Base-by-base conservation (phyloP, 2,329 filamentous ascomycete genomes). In the Stenocarpella maydis region DNA sequence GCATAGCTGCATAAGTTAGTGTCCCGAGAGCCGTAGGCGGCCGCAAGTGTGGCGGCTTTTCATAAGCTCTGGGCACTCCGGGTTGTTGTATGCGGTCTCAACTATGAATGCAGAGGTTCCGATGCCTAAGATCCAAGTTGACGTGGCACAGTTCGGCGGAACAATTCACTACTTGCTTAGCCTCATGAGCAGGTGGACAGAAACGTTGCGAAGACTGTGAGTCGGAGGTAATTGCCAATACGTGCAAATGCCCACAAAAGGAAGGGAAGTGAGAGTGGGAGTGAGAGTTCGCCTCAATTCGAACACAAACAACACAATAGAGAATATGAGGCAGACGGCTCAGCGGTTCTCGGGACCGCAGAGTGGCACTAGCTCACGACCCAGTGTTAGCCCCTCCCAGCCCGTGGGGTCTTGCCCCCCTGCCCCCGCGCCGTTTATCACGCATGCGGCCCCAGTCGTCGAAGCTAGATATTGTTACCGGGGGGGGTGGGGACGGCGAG, bases 321-420 rank as follows among this genome's bases (percentile, higher is more conserved):
- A 9, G 4, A 34, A 34, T 26, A 43, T 3, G 41, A 34, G 7
- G 58, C 41, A 14, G 21, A 49, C 58, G 58, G 58, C 58, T 55
- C 67, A 64, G 65, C 65, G 65, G 65, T 21, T 67, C 28, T 67
- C 65, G 68, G 68, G 41, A 52, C 67, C 65, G 58, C 54, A n/a
- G 64, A 67, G 60, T 34, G 45, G 54, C 68, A 67, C 65, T 70
- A 52, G 64, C 37, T 49, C 28, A 37, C 28, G 19, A 31, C 49
- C 60, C 45, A 52, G 41, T 19, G 60, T 58, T 49, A 47, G 41
- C 34, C 58, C 55, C n/a, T 54, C 31, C 58, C 65, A 49, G 19
- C 53, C 67, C 69, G 55, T 63, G 58, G 67, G 61, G 61, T 50
- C n/a, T 19, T 24, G 26, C n/a, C 45, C 55, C 55, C 67, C 55